These are phyloP conservation scores for Nemania sp. DNA, from an alignment of 2,329 filamentous ascomycete species.

Conservation along the genomic window DNA sequence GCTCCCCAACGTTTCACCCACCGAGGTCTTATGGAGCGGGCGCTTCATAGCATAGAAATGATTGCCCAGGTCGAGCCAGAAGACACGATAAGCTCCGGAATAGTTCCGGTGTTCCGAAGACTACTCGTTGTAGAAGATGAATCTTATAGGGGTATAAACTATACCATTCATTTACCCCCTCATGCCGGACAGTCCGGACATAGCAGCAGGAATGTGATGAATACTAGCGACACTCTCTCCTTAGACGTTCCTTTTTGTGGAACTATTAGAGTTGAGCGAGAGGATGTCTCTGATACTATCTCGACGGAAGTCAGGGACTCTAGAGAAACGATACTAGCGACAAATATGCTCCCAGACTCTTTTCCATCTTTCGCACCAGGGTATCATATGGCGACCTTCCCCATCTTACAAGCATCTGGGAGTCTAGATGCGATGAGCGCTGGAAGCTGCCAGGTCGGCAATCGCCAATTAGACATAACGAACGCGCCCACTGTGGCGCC, in stretches of 20 bases:
- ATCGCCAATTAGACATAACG: background rate
- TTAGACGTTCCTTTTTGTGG: conserved; percentile 35
- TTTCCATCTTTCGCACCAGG: background rate
- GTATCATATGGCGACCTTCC: background rate
- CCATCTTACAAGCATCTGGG: background rate
- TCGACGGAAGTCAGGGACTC: background rate
- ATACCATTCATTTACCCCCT: conserved; percentile 16
- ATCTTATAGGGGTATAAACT: conserved; percentile 29
- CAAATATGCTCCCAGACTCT: conserved; percentile 13
- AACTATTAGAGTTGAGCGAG: conserved; percentile 26
- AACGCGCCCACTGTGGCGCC: background rate
- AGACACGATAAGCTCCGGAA: conserved; percentile 43
- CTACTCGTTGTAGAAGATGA: conserved; percentile 56
- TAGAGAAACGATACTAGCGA: background rate
- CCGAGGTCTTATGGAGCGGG: conserved; percentile 56
- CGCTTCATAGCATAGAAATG: conserved; percentile 51
- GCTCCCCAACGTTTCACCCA: conserved; percentile 57
- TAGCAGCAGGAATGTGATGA: background rate
- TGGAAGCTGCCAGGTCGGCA: background rate
- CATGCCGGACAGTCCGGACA: background rate
- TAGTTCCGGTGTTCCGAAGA: conserved; percentile 51
- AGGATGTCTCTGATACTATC: background rate
- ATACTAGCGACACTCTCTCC: conserved; percentile 14
- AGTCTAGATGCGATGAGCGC: background rate
- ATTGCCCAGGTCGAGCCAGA: conserved; percentile 45